Conservation (phyloP, 352 stramenopile species). For the Phytophthora lateralis region DNA sequence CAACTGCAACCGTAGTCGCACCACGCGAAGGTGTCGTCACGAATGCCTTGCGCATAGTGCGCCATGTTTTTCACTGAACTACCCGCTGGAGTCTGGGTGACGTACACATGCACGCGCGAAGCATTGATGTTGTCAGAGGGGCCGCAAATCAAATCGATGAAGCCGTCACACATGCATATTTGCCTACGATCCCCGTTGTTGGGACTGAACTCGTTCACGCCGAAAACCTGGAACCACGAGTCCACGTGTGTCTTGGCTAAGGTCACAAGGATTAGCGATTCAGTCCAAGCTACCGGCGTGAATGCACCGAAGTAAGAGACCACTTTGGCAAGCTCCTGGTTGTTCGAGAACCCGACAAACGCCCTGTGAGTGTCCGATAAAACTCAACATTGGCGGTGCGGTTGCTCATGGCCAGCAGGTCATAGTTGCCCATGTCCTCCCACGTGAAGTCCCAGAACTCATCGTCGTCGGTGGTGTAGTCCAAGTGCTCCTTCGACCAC, state of each 20-base stretch:
- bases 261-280: constrained; percentile 33
- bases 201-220: constrained; percentile 44
- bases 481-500: constrained; percentile 49
- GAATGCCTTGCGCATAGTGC: constrained; percentile 56
- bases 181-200: constrained; percentile 39
- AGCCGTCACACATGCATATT: constrained; percentile 46
- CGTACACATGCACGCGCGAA: constrained; percentile 53
- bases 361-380: constrained; percentile 58
- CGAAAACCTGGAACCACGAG: constrained; percentile 40
- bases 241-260: constrained; percentile 48
- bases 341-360: constrained; percentile 51
- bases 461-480: constrained; percentile 38
- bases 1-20: constrained; percentile 59
- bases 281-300: constrained; percentile 47
- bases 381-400: constrained; percentile 44
- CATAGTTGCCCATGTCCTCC: constrained; percentile 57
- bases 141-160: constrained; percentile 52
- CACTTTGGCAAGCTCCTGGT: constrained; percentile 56
- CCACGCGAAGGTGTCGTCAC: constrained; percentile 47
- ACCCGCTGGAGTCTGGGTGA: constrained; percentile 48
- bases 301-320: constrained; percentile 61
- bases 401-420: constrained; percentile 55
- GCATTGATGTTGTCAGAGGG: constrained; percentile 51
- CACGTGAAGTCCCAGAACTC: constrained; percentile 63
- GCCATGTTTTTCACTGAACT: constrained; percentile 58